These are phyloP conservation scores for Osmozyma mogii DNA, from an alignment of 805 yeast genomes.

Conservation along the genomic window DNA sequence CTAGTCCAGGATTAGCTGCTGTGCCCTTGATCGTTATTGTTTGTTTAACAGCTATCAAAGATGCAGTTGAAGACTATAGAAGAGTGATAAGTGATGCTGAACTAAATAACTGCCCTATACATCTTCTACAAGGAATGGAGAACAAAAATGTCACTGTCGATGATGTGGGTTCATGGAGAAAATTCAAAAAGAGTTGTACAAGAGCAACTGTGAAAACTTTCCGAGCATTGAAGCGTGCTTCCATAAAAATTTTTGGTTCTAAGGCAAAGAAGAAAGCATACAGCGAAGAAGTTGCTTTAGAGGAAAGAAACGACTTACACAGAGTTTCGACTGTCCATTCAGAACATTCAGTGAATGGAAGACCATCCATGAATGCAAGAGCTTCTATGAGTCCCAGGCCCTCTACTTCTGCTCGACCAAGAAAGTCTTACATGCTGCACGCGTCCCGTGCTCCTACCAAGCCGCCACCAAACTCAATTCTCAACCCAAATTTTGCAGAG, in stretches of 20 bases:
- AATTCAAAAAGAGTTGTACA: conserved; percentile 54
- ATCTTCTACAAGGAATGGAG: conserved; percentile 42
- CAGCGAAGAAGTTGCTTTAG: conserved; percentile 17
- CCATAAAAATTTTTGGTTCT: conserved; percentile 19
- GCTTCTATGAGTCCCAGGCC: background rate
- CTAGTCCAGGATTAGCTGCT: conserved; percentile 64
- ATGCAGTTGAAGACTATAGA: conserved; percentile 70
- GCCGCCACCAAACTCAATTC: conserved; percentile 13
- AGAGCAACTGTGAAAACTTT: conserved; percentile 14
- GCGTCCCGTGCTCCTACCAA: conserved; percentile 3
- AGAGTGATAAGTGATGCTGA: conserved; percentile 59
- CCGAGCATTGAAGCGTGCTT: conserved; percentile 14
- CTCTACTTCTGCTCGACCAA: conserved; percentile 1
- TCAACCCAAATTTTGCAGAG: conserved; percentile 15
- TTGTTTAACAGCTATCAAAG: conserved; percentile 63
- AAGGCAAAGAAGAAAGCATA: conserved; percentile 18
- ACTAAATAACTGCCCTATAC: conserved; percentile 58
- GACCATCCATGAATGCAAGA: conserved; percentile 5
- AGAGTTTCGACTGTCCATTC: conserved; percentile 33
- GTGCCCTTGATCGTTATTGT: conserved; percentile 80
- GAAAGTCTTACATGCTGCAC: conserved; percentile 11
- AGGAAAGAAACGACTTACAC: conserved; percentile 22
- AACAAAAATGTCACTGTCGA: conserved; percentile 54
- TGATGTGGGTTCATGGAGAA: conserved; percentile 56
- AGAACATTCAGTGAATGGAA: conserved; percentile 11